Evolutionary conservation across 192 early-diverging fungal genomes (phyloP), one percentile per base, ranked within the genome.

Genomic region (Coemansia sp.): DNA sequence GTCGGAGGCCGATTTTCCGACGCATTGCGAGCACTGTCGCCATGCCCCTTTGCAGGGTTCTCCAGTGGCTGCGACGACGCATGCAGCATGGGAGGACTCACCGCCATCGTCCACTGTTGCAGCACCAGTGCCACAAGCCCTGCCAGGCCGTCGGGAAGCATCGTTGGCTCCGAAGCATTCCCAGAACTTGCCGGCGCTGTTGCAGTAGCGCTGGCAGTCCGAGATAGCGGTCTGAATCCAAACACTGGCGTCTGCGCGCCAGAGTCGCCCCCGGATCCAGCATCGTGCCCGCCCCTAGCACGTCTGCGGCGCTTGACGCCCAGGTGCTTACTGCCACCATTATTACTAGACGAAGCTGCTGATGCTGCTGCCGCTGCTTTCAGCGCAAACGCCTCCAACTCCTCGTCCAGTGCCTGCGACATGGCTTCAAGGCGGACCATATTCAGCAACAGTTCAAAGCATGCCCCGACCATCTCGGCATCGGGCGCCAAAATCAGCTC

Each of bases 391-490:
- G 58, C 60, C 18, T 65, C 63, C 9, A 76, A 60, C 63, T 80
- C 76, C 24, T 72, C 70, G 34, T 80, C 76, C 18, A 80, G 67
- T 17, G 76, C 60, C 24, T 41, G 42, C 0, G 76, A 62, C 70
- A 80, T 68, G 11, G 76, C 53, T 53, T 80, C 76, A 5, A 80
- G 56, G 2, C 76, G 65, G 50, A 80, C 70, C 19, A 53, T 70
- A 26, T 80, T 80, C n/a, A 73, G 66, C 56, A 80, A 43, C 38
- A 80, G 67, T 67, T 80, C 76, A 3, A 80, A 26, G 27, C 67
- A 62, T 15, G 63, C 76, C 10, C 59, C 35, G 19, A 67, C 76
- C 0, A 73, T 15, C 59, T 80, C 76, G 0, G 57, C 52, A 10
- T 80, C 76, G 0, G 76, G 63, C n/a, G 70, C 60, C 44, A 80